These are phyloP conservation scores for Saturnispora ahearnii DNA, from an alignment of 805 yeast species.

Conservation along the genomic window DNA sequence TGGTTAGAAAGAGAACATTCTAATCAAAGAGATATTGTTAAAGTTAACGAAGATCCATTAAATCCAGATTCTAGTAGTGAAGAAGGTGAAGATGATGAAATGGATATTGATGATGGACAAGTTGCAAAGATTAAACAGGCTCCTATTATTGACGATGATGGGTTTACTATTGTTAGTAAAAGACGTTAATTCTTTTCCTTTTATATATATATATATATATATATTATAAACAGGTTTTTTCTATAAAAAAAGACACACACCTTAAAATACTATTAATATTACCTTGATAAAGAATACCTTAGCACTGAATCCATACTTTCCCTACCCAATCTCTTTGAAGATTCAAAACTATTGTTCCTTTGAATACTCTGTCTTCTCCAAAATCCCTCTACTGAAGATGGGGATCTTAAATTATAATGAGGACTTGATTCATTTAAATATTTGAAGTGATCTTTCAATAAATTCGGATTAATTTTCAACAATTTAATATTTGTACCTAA, in stretches of 20 bases:
- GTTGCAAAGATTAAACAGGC: constrained; percentile 33
- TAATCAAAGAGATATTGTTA: constrained; percentile 31
- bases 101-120: constrained; percentile 33
- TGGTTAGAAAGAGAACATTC: constrained; percentile 49
- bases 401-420: not conserved
- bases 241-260: not conserved
- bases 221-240: not conserved
- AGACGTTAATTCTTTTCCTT: constrained; percentile 25
- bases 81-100: constrained; percentile 38
- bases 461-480: constrained; percentile 28
- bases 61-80: constrained; percentile 48
- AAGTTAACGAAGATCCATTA: constrained; percentile 49
- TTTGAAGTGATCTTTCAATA: constrained; percentile 9
- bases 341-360: not conserved
- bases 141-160: constrained; percentile 87
- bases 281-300: not conserved
- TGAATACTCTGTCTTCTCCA: constrained; percentile 13
- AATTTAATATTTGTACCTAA: constrained; percentile 34
- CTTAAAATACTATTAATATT: not conserved
- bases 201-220: not conserved
- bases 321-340: not conserved
- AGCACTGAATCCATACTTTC: not conserved
- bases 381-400: constrained; percentile 12
- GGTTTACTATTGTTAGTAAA: constrained; percentile 79
- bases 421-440: not conserved